These are phyloP conservation scores for Cryphonectria naterciae DNA, from an alignment of 2,329 filamentous ascomycete genomes.

Conservation along the genomic window DNA sequence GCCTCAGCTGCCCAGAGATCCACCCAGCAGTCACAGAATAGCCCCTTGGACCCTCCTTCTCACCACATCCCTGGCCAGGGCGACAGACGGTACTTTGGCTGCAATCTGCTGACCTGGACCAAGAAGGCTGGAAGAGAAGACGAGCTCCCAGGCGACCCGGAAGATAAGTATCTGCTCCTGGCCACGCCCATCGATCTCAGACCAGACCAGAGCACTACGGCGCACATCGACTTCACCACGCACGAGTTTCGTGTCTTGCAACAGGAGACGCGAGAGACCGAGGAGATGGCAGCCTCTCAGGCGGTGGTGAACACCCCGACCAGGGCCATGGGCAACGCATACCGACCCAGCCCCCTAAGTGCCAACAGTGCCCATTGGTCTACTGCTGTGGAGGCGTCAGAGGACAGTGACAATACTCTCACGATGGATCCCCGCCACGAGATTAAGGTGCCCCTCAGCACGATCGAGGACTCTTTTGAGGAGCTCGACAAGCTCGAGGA, in stretches of 20 bases:
- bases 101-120: conserved; percentile 51
- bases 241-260: conserved; percentile 23
- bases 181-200: conserved; percentile 47
- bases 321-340: conserved; percentile 3
- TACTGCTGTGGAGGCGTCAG: conserved; percentile 21
- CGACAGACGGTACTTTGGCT: conserved; percentile 31
- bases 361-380: conserved; percentile 24
- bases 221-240: conserved; percentile 16
- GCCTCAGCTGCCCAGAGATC: conserved; percentile 28
- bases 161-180: conserved; percentile 52
- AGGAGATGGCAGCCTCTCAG: conserved; percentile 19
- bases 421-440: conserved; percentile 18
- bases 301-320: background rate
- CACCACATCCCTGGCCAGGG: conserved; percentile 1
- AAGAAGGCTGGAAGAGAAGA: conserved; percentile 34
- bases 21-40: conserved; percentile 15
- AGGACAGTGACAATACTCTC: conserved; percentile 27
- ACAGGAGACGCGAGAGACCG: conserved; percentile 6
- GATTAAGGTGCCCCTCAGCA: conserved; percentile 24
- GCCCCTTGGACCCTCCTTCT: background rate
- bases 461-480: conserved; percentile 66
- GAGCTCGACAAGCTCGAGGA: conserved; percentile 66
- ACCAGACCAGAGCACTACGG: background rate
- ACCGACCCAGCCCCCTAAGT: conserved; percentile 18
- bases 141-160: conserved; percentile 33